These are phyloP conservation scores for Tubosaeta brunneosetosa DNA, from an alignment of 768 basidiomycete genomes.

Conservation along the genomic window DNA sequence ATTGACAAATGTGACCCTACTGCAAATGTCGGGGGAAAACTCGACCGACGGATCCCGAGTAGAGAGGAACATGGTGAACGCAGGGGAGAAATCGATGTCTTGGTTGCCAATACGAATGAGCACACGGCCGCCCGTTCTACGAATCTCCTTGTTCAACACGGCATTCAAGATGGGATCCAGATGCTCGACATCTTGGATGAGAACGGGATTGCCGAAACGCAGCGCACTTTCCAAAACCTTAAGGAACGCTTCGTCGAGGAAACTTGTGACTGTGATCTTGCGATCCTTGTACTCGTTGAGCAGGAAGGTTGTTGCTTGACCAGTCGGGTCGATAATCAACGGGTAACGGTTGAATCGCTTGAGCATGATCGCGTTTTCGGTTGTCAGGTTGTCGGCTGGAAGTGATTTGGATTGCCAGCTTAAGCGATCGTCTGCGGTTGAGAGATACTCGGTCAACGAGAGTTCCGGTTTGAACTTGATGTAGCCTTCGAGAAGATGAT, in stretches of 20 bases:
- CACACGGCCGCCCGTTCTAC: slow-evolving; percentile 94
- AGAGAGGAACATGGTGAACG: slow-evolving; percentile 99
- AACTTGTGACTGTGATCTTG: slow-evolving; percentile 97
- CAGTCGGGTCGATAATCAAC: slow-evolving; percentile 95
- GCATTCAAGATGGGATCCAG: slow-evolving; percentile 97
- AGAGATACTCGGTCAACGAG: slow-evolving; percentile 91
- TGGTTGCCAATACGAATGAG: slow-evolving; percentile 95
- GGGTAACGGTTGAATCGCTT: slow-evolving; percentile 98
- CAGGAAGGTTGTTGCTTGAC: slow-evolving; percentile 92
- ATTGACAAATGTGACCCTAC: slow-evolving; percentile 92
- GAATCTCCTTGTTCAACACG: slow-evolving; percentile 93
- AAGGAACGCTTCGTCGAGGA: slow-evolving; percentile 97
- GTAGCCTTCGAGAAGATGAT: slow-evolving; percentile 82
- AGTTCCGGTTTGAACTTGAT: slow-evolving; percentile 92
- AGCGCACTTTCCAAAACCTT: slow-evolving; percentile 98
- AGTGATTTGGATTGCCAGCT: slow-evolving; percentile 94
- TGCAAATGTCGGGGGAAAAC: slow-evolving; percentile 98
- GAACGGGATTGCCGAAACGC: slow-evolving; percentile 94
- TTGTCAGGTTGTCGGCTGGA: slow-evolving; percentile 93
- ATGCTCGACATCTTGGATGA: slow-evolving; percentile 97
- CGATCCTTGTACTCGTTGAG: slow-evolving; percentile 92
- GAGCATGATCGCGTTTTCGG: slow-evolving; percentile 99
- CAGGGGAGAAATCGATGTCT: slow-evolving; percentile 98
- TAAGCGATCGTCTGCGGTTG: slow-evolving; percentile 93
- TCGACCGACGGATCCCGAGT: slow-evolving; percentile 96